These are phyloP conservation scores for Magnusiomyces clavatus DNA, from an alignment of 1,139 yeast species.

Conservation along the genomic window DNA sequence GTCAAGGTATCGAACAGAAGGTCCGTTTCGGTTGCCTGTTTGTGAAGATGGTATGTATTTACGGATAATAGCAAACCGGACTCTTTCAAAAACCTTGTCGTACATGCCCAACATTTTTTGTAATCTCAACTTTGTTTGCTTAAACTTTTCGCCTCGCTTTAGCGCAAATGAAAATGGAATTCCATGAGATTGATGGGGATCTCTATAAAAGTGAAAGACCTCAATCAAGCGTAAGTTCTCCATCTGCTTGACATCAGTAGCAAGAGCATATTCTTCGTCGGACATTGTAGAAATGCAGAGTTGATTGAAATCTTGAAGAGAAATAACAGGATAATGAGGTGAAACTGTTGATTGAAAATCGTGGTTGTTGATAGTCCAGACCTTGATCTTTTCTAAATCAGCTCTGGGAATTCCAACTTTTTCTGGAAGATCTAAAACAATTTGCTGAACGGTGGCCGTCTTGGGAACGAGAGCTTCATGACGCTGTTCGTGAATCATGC, in stretches of 20 bases:
- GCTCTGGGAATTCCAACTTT: constrained; percentile 48
- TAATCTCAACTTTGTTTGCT: constrained; percentile 60
- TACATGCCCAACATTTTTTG: constrained; percentile 66
- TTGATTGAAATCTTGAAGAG: constrained; percentile 21
- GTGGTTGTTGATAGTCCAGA: constrained; percentile 41
- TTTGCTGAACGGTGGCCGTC: constrained; percentile 48
- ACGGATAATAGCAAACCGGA: constrained; percentile 48
- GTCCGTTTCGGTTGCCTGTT: neutral
- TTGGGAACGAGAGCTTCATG: constrained; percentile 65
- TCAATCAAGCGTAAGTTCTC: constrained; percentile 31
- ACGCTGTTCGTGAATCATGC: constrained; percentile 43
- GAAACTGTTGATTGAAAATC: constrained; percentile 22
- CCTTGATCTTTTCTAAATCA: constrained; percentile 44
- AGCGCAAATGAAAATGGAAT: constrained; percentile 74
- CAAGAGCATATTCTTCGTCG: constrained; percentile 28
- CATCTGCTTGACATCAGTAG: constrained; percentile 7
- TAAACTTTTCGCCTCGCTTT: constrained; percentile 45
- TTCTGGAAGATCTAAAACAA: constrained; percentile 48
- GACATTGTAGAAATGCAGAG: constrained; percentile 30
- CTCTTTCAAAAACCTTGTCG: constrained; percentile 67
- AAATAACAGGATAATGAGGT: constrained; percentile 21
- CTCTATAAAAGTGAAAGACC: constrained; percentile 72
- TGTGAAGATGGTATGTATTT: neutral
- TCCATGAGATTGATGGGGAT: constrained; percentile 69
- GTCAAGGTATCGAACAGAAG: neutral